phyloP scores from a whole-genome alignment of 2,329 filamentous ascomycete genomes.

The Bretziella fagacearum region DNA sequence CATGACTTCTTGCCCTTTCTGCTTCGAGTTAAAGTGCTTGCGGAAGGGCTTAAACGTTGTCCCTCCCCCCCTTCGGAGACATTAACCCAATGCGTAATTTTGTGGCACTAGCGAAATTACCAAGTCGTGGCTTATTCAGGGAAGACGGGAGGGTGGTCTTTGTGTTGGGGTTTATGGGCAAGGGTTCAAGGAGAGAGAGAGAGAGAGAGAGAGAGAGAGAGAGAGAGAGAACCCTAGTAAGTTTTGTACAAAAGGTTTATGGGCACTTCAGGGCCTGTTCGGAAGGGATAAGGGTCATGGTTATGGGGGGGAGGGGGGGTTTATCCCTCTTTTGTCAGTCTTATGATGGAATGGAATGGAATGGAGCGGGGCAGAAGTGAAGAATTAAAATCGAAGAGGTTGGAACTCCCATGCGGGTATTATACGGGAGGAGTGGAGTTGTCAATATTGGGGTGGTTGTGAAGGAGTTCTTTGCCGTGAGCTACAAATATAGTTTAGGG shows the following conservation, averaged over 20 bases:
- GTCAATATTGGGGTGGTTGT: background rate
- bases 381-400: background rate
- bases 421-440: constrained; percentile 1
- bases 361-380: background rate
- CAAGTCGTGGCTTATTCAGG: background rate
- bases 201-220: background rate
- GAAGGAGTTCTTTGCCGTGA: background rate
- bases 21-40: background rate
- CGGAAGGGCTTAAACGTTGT: background rate
- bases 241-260: background rate
- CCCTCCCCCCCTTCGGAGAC: background rate
- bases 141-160: background rate
- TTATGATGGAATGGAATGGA: background rate
- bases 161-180: background rate
- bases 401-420: background rate
- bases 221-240: background rate
- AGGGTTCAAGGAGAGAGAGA: background rate
- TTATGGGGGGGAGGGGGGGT: background rate
- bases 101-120: background rate
- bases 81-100: background rate
- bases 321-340: too few species aligned
- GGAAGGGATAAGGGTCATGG: background rate
- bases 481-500: background rate
- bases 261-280: background rate
- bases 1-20: background rate